Evolutionary conservation across 345 rosid species (phyloP), one percentile per base, ranked within the genome.

Genomic region (Clarkia xantiana): DNA sequence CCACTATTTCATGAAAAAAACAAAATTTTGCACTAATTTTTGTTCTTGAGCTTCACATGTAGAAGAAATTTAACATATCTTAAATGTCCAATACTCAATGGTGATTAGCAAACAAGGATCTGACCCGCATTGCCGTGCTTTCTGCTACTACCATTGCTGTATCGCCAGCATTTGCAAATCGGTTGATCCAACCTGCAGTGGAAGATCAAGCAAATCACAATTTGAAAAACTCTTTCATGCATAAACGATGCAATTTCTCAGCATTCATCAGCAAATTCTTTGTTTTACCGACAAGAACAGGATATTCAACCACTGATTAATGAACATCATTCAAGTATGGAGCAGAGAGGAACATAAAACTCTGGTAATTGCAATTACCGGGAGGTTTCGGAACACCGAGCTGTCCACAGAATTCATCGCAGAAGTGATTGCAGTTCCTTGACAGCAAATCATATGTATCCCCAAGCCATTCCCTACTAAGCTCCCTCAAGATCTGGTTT

Each of bases 151-250:
- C 96, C 59, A 78, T 56, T 25, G 97, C 95, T 53, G 94, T 67
- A 59, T 87, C 91, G 8, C 96, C 99, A 56, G 95, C 95, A 64
- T 82, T 64, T 12, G 99, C 97, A 82, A 87, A 93, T 15, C 95
- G 91, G 75, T 93, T 87, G 38, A 87, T 90, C 99, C 99, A 93
- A 67, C 88, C 99, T 93, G 74, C 65, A 52, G 49, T 63, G 57
- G 55, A 60, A 15, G 15, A 44, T 18, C 2, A 14, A n/a, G 38
- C 43, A 38, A 34, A 38, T 1, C 42, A 29, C 25, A 22, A 10
- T 29, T 1, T 29, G 0, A 29, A 7, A 1, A 29, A 29, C 36
- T 29, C 8, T 29, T 29, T 29, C 7, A 23, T 23, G 29, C 29
- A 23, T 23, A 23, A 23, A 1, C 8, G 25, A 29, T 29, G 36